Conservation (phyloP, 306 rosid genomes). For the Prunus mongolica region DNA sequence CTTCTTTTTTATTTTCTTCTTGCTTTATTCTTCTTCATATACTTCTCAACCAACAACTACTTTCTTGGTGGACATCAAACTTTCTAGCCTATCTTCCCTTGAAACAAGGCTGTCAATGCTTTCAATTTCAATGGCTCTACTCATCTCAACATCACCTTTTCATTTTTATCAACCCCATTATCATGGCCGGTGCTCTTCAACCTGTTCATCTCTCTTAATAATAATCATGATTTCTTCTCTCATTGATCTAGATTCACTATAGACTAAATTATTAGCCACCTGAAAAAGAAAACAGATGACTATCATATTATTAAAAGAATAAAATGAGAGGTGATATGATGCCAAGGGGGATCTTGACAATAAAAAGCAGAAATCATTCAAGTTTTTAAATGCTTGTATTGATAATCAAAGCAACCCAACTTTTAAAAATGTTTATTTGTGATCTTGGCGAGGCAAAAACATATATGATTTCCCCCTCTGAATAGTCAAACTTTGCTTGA, state of each 20-base stretch:
- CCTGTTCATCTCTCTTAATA: conserved; percentile 24
- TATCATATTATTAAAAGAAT: background rate
- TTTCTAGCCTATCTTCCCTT: conserved; percentile 38
- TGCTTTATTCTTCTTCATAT: conserved; percentile 58
- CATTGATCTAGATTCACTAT: conserved; percentile 35
- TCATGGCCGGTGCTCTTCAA: conserved; percentile 40
- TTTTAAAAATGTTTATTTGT: conserved; percentile 1
- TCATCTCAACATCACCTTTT: conserved; percentile 62
- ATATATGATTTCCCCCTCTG: background rate
- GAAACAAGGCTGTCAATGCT: conserved; percentile 58
- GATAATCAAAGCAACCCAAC: conserved; percentile 27
- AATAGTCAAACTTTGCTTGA: conserved; percentile 5
- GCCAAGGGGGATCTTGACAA: conserved; percentile 22
- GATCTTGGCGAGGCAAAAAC: background rate
- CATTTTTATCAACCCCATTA: conserved; percentile 69
- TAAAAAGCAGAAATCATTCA: conserved; percentile 8
- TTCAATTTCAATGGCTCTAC: conserved; percentile 61
- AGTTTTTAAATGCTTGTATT: conserved; percentile 14
- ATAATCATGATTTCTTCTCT: conserved; percentile 47
- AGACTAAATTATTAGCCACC: conserved; percentile 12
- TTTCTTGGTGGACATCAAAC: conserved; percentile 74
- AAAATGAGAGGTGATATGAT: conserved; percentile 6
- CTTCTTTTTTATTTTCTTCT: conserved; percentile 14
- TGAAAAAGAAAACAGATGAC: background rate
- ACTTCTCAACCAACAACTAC: conserved; percentile 47